These are phyloP conservation scores for Lentinula sp. DNA, from an alignment of 768 basidiomycete species.

Conservation along the genomic window DNA sequence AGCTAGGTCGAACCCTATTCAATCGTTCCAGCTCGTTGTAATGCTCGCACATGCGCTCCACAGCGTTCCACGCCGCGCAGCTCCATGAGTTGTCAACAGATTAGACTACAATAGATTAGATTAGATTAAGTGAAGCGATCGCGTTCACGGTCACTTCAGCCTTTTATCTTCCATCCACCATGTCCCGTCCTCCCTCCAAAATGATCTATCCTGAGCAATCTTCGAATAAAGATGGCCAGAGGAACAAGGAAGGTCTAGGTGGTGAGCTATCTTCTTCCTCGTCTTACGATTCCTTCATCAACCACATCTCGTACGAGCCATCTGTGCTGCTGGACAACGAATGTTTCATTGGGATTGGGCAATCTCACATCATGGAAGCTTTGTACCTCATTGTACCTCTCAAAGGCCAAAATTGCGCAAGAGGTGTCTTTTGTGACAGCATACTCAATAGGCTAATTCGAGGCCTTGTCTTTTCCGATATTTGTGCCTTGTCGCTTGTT, in stretches of 20 bases:
- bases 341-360: not conserved
- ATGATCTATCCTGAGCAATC: not conserved
- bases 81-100: too few species aligned
- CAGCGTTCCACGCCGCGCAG: too few species aligned
- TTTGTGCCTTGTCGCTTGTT: not conserved
- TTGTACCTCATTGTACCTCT: not conserved
- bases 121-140: not conserved
- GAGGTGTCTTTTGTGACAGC: not conserved
- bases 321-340: not conserved
- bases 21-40: too few species aligned
- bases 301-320: not conserved
- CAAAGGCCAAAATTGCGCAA: not conserved
- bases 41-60: too few species aligned
- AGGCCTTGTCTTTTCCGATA: not conserved
- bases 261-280: not conserved
- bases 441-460: not conserved
- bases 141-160: not conserved
- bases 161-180: not conserved
- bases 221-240: not conserved
- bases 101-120: not conserved
- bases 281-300: not conserved
- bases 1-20: too few species aligned
- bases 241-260: conserved; percentile 1
- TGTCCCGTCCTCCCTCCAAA: not conserved
- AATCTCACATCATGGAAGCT: not conserved